These are phyloP conservation scores for Talaromyces borbonicus DNA, from an alignment of 495 filamentous ascomycete genomes.

Conservation along the genomic window DNA sequence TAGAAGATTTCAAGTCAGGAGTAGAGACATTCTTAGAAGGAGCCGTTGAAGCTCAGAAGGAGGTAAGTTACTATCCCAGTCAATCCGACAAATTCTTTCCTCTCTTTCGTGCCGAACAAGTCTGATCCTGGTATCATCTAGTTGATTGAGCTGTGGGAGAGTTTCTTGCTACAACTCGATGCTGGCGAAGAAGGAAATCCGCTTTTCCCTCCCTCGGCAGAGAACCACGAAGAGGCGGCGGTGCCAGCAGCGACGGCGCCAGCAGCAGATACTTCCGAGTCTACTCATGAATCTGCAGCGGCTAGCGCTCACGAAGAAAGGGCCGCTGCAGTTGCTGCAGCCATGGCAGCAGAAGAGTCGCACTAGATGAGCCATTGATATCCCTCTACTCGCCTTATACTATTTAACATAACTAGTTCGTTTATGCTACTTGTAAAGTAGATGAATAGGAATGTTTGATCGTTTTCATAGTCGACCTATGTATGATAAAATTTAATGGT, in stretches of 20 bases:
- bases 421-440: too few species aligned
- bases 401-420: too few species aligned
- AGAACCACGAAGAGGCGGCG: not conserved
- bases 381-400: not conserved
- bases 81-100: not conserved
- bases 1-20: slow-evolving; percentile 96
- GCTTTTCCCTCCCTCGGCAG: slow-evolving; percentile 48
- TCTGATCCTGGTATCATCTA: too few species aligned
- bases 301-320: slow-evolving; percentile 17
- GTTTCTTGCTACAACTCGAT: slow-evolving; percentile 90
- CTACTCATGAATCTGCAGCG: slow-evolving; percentile 8
- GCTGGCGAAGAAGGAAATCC: slow-evolving; percentile 80
- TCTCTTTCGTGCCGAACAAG: too few species aligned
- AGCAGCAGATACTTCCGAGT: not conserved
- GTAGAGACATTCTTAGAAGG: slow-evolving; percentile 97
- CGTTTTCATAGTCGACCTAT: too few species aligned
- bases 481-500: too few species aligned
- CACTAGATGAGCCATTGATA: slow-evolving; percentile 1
- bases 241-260: not conserved
- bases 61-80: slow-evolving; percentile 48
- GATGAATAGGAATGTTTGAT: too few species aligned
- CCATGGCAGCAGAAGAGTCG: slow-evolving; percentile 31
- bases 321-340: slow-evolving; percentile 21
- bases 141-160: slow-evolving; percentile 98
- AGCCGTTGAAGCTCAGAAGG: slow-evolving; percentile 95